phyloP scores from a whole-genome alignment of 2,329 filamentous ascomycete species.

The Monascus ruber region DNA sequence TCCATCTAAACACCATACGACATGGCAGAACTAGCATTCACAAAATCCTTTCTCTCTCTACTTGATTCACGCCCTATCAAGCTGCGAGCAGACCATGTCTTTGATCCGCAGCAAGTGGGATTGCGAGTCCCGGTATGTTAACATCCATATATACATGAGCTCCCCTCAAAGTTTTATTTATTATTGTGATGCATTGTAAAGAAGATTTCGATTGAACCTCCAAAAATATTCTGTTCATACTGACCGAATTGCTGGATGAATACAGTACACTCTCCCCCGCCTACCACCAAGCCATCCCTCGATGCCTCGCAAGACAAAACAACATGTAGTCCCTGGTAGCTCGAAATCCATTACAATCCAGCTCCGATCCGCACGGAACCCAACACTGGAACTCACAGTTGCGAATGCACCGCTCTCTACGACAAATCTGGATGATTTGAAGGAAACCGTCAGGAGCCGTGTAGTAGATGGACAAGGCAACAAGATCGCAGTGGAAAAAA shows the following conservation, averaged over 20 bases:
- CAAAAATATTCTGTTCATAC: background rate
- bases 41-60: conserved; percentile 67
- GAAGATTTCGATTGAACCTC: conserved; percentile 3
- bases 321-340: conserved; percentile 23
- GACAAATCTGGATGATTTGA: conserved; percentile 70
- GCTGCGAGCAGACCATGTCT: conserved; percentile 80
- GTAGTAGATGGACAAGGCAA: conserved; percentile 39
- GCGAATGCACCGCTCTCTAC: conserved; percentile 47
- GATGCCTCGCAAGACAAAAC: conserved; percentile 32
- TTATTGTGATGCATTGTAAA: background rate
- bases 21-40: conserved; percentile 79
- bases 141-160: no score
- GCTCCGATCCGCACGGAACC: conserved; percentile 56
- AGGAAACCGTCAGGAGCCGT: conserved; percentile 53
- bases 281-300: conserved; percentile 31
- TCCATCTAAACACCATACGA: conserved; percentile 3
- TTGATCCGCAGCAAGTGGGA: conserved; percentile 70
- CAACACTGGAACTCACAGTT: conserved; percentile 56
- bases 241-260: background rate
- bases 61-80: conserved; percentile 71
- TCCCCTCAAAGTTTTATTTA: background rate
- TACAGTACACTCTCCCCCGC: conserved; percentile 37
- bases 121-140: conserved; percentile 60
- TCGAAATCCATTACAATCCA: conserved; percentile 27
- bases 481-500: conserved; percentile 50